A percentile compares a stretch with the other conserved stretches of the same genome.
phyloP scores from a whole-genome alignment of 2,329 filamentous ascomycete species.

The Colletotrichum sp. region DNA sequence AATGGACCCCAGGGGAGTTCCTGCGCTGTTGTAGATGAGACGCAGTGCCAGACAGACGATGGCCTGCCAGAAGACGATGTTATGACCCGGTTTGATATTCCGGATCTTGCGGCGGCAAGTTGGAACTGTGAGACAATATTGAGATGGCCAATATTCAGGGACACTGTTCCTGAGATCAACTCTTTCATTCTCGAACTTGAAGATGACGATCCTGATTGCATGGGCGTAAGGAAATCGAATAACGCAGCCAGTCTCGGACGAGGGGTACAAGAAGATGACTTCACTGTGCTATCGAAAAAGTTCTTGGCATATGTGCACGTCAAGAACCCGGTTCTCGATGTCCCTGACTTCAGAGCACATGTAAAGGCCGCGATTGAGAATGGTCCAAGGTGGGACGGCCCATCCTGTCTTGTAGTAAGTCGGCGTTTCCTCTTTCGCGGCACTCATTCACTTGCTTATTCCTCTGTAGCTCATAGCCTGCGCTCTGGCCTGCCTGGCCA shows the following conservation, averaged over 20 bases:
- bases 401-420: constrained; percentile 34
- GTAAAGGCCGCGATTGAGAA: constrained; percentile 26
- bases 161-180: constrained; percentile 22
- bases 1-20: neutral
- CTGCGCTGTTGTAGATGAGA: neutral
- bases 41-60: neutral
- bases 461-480: constrained; percentile 31
- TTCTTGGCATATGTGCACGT: constrained; percentile 35
- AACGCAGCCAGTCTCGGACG: constrained; percentile 9
- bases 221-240: neutral
- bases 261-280: constrained; percentile 31
- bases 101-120: constrained; percentile 18
- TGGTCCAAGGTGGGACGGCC: constrained; percentile 31
- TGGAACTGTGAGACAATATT: constrained; percentile 29
- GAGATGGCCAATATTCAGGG: constrained; percentile 33
- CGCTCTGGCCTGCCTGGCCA: constrained; percentile 31
- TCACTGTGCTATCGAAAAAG: constrained; percentile 27
- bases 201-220: constrained; percentile 13
- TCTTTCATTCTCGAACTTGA: constrained; percentile 21
- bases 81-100: constrained; percentile 11
- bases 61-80: neutral
- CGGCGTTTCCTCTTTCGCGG: too few relatives aligned
- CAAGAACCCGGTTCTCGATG: constrained; percentile 36
- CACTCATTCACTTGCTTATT: neutral
- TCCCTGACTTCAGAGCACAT: constrained; percentile 19